These are phyloP conservation scores for Psilocybe cyanescens DNA, from an alignment of 768 basidiomycete species.

Conservation along the genomic window DNA sequence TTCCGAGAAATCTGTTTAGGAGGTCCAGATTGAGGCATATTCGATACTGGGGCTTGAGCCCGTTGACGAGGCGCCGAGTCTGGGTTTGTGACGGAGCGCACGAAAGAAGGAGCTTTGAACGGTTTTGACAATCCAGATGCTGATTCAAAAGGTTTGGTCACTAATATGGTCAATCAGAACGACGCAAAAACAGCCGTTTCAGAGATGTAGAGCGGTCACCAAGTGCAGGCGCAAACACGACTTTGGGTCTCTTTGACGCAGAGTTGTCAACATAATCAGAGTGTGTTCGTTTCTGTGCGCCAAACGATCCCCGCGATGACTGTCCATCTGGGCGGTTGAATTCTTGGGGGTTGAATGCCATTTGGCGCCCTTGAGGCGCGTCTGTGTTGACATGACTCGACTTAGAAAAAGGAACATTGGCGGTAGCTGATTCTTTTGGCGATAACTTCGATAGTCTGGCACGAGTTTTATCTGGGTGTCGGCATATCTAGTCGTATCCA, in stretches of 20 bases:
- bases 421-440: slow-evolving; percentile 31
- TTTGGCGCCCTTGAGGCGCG: slow-evolving; percentile 6
- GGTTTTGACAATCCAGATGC: slow-evolving; percentile 41
- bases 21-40: background rate
- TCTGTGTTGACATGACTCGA: slow-evolving; percentile 2
- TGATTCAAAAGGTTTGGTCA: slow-evolving; percentile 24
- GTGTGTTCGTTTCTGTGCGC: slow-evolving; percentile 21
- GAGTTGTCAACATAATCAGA: slow-evolving; percentile 10
- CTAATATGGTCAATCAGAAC: slow-evolving; percentile 4
- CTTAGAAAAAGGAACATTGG: slow-evolving; percentile 22
- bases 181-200: slow-evolving; percentile 28
- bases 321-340: background rate
- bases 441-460: slow-evolving; percentile 55
- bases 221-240: slow-evolving; percentile 33
- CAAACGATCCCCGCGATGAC: background rate
- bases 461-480: slow-evolving; percentile 70
- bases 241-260: slow-evolving; percentile 37
- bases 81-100: slow-evolving; percentile 6
- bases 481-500: slow-evolving; percentile 61
- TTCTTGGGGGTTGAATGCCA: slow-evolving; percentile 13
- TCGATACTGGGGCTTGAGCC: background rate
- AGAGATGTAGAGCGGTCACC: slow-evolving; percentile 29
- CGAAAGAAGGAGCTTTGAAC: slow-evolving; percentile 46
- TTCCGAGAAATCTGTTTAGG: background rate
- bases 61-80: background rate